Evolutionary conservation across 164 flowering plant species (phyloP), one percentile per base, ranked within the genome.

Genomic region (Aristolochia fimbriata): DNA sequence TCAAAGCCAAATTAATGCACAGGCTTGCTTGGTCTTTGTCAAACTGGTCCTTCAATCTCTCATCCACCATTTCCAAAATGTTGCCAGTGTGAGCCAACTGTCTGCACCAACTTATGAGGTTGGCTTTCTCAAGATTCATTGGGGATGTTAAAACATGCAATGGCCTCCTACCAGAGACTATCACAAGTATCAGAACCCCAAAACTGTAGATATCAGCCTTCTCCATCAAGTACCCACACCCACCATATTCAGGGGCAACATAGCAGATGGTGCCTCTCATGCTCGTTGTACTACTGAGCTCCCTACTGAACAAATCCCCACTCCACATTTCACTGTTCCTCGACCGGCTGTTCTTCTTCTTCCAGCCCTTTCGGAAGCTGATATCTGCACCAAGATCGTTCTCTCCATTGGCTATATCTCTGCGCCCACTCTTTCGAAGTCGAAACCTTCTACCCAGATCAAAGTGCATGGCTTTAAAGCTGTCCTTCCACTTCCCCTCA

Each of bases 261-360:
- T 94, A 94, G 64, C 97, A 94, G 48, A 94, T 62, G 6, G 99
- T 91, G 4, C 99, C 99, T 72, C 99, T 81, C 97, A 94, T 87
- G 81, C 99, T 94, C 0, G 99, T 94, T 3, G 96, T 91, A 78
- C 99, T 94, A 67, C 99, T 94, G 30, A 94, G 77, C 72, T 94
- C 99, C 17, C 94, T 77, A 47, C 99, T 94, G 61, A 88, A 84
- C 4, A 94, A 77, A 76, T 94, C 99, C 13, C 94, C 97, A 58
- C 98, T 93, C 82, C 86, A 85, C 81, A 82, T 75, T 20, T 88
- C 96, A 47, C 91, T 89, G n/a, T 80, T 81, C 15, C 65, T 58
- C 0, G 89, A 81, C 46, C 51, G 76, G 6, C 47, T 71, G 24
- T 75, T 78, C 72, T 82, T 86, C 63, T 72, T 89, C 77, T 68